phyloP scores from a whole-genome alignment of 179 eudicot species.

The Heliamphora pulchella region DNA sequence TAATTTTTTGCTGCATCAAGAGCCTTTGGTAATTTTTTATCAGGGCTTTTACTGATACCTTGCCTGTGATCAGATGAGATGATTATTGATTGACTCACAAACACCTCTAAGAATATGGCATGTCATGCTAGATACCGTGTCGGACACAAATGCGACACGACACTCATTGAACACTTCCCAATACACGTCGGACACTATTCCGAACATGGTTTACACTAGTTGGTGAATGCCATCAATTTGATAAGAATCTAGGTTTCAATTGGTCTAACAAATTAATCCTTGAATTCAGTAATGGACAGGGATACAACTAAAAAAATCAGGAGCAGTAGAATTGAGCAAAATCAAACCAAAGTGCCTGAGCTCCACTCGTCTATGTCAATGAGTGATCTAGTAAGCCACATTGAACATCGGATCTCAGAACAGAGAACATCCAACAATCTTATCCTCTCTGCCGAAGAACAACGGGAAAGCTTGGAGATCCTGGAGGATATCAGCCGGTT shows the following conservation, averaged over 20 bases:
- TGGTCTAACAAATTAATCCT: background rate
- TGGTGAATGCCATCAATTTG: background rate
- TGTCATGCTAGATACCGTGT: too few relatives aligned
- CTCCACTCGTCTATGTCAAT: conserved; percentile 77
- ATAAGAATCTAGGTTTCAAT: background rate
- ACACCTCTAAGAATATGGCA: too few relatives aligned
- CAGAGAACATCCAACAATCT: conserved; percentile 46
- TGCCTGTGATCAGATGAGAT: too few relatives aligned
- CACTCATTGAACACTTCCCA: too few relatives aligned
- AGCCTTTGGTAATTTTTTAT: background rate
- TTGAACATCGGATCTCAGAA: conserved; percentile 70
- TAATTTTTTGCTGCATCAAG: conserved; percentile 7
- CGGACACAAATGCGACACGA: too few relatives aligned
- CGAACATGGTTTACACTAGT: too few relatives aligned
- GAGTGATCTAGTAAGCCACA: conserved; percentile 70
- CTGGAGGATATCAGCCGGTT: conserved; percentile 70
- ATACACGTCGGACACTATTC: too few relatives aligned
- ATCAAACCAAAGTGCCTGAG: conserved; percentile 58
- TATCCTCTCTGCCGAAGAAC: conserved; percentile 40
- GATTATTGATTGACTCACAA: too few relatives aligned
- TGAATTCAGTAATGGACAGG: conserved; percentile 30
- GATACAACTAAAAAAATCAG: conserved; percentile 35
- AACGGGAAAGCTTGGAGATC: conserved; percentile 37
- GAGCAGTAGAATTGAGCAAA: conserved; percentile 44
- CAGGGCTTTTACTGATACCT: background rate